These are phyloP conservation scores for Pisolithus thermaeus DNA, from an alignment of 1,284 basidiomycete species.

Conservation along the genomic window DNA sequence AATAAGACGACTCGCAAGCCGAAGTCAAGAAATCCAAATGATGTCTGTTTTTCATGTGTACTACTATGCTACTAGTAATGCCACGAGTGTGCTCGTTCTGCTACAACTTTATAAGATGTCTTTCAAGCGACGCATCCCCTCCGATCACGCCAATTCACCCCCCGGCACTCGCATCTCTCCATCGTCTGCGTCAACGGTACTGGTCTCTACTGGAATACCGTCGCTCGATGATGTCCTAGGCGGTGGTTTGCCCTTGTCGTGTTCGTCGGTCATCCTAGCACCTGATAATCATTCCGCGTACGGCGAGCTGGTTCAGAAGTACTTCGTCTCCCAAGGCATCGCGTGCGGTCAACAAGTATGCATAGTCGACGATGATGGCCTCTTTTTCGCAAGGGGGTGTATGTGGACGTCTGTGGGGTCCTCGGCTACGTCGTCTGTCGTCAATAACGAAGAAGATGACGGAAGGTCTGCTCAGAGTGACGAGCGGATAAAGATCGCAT, in stretches of 20 bases:
- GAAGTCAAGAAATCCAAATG: too few relatives aligned
- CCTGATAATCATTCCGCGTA: conserved; percentile 85
- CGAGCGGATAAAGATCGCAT: conserved; percentile 82
- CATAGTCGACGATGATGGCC: conserved; percentile 58
- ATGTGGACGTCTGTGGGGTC: conserved; percentile 60
- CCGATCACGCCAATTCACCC: conserved; percentile 36
- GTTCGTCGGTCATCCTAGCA: conserved; percentile 66
- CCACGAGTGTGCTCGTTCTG: too few relatives aligned
- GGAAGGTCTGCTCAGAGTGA: conserved; percentile 37
- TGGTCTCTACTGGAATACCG: conserved; percentile 85
- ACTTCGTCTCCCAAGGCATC: conserved; percentile 85
- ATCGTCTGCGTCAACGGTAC: conserved; percentile 51
- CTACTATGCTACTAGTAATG: too few relatives aligned
- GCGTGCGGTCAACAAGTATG: conserved; percentile 63
- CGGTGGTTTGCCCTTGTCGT: conserved; percentile 86
- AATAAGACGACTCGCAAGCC: background rate
- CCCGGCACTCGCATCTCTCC: conserved; percentile 64
- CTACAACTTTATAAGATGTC: conserved; percentile 53
- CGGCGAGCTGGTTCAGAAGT: conserved; percentile 80
- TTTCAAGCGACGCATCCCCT: conserved; percentile 68
- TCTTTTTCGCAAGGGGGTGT: conserved; percentile 57
- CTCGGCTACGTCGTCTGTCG: conserved; percentile 12
- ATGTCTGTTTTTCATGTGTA: too few relatives aligned
- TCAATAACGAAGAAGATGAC: conserved; percentile 29
- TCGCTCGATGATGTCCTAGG: conserved; percentile 96